Percentiles rank a stretch among this genome's conserved stretches.
phyloP scores from a whole-genome alignment of 2,329 filamentous ascomycete species.

The Myriosclerotinia curreyana region DNA sequence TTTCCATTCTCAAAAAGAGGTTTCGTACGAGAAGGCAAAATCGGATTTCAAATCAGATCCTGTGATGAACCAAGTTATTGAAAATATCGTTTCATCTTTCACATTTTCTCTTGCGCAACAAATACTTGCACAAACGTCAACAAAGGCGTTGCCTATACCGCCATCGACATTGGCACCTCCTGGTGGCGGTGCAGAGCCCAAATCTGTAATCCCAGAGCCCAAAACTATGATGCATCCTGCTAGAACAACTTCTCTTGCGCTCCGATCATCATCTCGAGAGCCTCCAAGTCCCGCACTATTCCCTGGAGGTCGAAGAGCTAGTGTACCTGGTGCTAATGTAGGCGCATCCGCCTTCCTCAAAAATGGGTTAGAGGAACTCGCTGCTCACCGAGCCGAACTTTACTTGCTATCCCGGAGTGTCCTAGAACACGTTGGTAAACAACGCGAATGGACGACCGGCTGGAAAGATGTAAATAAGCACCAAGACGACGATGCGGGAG shows the following conservation, averaged over 20 bases:
- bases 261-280: slow-evolving; percentile 43
- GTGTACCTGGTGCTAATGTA: slow-evolving; percentile 43
- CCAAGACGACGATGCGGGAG: slow-evolving; percentile 39
- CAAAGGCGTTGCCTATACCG: slow-evolving; percentile 64
- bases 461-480: slow-evolving; percentile 60
- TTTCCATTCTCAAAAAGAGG: slow-evolving; percentile 19
- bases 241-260: slow-evolving; percentile 58
- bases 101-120: slow-evolving; percentile 74
- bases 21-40: slow-evolving; percentile 38
- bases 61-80: slow-evolving; percentile 53
- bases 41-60: slow-evolving; percentile 37
- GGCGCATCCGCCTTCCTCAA: slow-evolving; percentile 51
- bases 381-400: slow-evolving; percentile 78
- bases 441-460: slow-evolving; percentile 71
- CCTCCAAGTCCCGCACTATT: slow-evolving; percentile 54
- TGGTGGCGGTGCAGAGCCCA: slow-evolving; percentile 52
- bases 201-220: slow-evolving; percentile 61
- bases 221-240: slow-evolving; percentile 70
- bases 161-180: slow-evolving; percentile 50
- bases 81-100: slow-evolving; percentile 75
- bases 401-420: slow-evolving; percentile 76
- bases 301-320: slow-evolving; percentile 46
- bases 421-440: slow-evolving; percentile 69
- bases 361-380: slow-evolving; percentile 73
- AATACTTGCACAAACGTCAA: slow-evolving; percentile 71